A percentile compares a stretch with the other conserved stretches of the same genome.
Evolutionary conservation across 148 eudicot species (phyloP).

Genomic region (Pouteria glomerata): DNA sequence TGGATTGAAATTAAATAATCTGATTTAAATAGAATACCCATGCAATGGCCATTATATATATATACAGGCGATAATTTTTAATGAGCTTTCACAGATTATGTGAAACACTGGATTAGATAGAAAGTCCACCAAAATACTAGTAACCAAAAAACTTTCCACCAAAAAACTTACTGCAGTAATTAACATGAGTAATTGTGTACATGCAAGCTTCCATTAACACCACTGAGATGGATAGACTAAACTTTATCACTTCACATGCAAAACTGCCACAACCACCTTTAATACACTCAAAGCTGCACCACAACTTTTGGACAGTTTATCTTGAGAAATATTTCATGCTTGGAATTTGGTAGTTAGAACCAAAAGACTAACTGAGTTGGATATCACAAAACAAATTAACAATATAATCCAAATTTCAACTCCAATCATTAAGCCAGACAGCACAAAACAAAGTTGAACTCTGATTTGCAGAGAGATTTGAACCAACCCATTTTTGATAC

Average conservation of each 20-base stretch:
- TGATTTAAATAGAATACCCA: too few relatives aligned
- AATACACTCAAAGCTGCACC: neutral
- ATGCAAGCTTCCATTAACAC: too few relatives aligned
- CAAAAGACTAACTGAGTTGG: neutral
- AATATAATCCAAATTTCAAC: neutral
- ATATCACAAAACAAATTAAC: neutral
- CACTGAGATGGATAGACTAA: too few relatives aligned
- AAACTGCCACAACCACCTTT: neutral
- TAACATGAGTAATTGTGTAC: too few relatives aligned
- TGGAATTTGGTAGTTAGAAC: neutral
- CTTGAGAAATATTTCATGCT: neutral
- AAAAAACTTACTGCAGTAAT: too few relatives aligned
- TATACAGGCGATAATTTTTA: too few relatives aligned
- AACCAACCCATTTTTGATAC: neutral
- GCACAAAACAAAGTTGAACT: neutral
- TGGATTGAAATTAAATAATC: too few relatives aligned
- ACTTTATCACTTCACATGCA: neutral
- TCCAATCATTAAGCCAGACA: neutral
- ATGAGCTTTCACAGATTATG: too few relatives aligned
- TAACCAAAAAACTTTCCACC: too few relatives aligned
- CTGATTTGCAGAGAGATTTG: neutral
- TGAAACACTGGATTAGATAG: too few relatives aligned
- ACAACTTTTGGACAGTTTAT: neutral
- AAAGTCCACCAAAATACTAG: too few relatives aligned
- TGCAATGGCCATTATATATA: too few relatives aligned